Conservation (phyloP, 495 filamentous ascomycete genomes). For the Penicillium manginii region DNA sequence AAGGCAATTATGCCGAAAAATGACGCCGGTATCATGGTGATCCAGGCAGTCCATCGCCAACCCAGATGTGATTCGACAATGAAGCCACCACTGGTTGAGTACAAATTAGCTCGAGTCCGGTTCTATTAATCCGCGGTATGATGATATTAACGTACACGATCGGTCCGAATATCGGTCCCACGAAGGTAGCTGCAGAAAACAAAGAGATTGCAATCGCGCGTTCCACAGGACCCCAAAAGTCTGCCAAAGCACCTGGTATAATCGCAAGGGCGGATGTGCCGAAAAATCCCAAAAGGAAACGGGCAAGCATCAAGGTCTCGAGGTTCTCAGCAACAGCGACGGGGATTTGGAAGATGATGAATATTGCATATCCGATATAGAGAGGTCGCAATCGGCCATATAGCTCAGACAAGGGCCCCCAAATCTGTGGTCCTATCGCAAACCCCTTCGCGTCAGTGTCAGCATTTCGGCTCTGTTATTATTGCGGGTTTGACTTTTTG, state of each 20-base stretch:
- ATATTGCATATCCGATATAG: constrained; percentile 51
- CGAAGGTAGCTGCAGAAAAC: background rate
- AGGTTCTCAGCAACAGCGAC: constrained; percentile 59
- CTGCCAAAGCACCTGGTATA: constrained; percentile 1
- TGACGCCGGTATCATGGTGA: background rate
- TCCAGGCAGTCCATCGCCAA: background rate
- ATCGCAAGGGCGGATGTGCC: constrained; percentile 54
- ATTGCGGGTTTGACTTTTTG: background rate
- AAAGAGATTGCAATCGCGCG: constrained; percentile 43
- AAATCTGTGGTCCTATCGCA: constrained; percentile 51
- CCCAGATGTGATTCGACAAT: background rate
- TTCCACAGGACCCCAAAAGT: background rate
- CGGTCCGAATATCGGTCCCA: background rate
- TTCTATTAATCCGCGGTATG: background rate
- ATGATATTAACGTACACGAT: background rate
- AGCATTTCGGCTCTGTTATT: background rate
- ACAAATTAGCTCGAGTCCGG: background rate
- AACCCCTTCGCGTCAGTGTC: constrained; percentile 28
- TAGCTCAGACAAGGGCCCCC: constrained; percentile 74
- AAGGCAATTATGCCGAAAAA: background rate
- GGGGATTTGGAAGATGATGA: constrained; percentile 59
- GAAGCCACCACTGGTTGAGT: background rate
- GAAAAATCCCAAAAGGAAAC: constrained; percentile 60
- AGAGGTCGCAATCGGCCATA: constrained; percentile 64
- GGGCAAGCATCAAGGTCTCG: constrained; percentile 54